These are phyloP conservation scores for Coffea eugenioides DNA, from an alignment of 257 asterid species.

Conservation along the genomic window DNA sequence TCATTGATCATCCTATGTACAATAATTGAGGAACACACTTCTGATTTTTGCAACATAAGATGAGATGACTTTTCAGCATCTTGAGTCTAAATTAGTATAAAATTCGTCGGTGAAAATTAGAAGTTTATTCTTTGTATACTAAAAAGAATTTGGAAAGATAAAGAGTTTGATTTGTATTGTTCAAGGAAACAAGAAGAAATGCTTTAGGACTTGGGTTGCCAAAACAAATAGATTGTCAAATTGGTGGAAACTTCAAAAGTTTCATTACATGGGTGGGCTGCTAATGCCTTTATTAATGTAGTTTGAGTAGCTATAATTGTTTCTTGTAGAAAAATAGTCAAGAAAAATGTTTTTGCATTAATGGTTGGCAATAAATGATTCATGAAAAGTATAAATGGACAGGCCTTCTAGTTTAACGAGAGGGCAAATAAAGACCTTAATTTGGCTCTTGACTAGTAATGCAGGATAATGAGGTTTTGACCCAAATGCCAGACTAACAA, in stretches of 20 bases:
- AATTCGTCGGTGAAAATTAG: not conserved
- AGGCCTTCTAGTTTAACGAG: too few species aligned
- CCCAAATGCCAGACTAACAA: not conserved
- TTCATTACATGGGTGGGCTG: not conserved
- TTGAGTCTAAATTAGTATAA: not conserved
- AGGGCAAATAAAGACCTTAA: not conserved
- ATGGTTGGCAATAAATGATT: not conserved
- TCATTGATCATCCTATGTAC: not conserved
- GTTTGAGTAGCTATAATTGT: not conserved
- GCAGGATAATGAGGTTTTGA: too few species aligned
- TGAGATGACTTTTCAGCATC: not conserved
- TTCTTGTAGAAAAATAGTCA: not conserved
- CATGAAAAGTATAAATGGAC: too few species aligned
- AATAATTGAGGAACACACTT: not conserved
- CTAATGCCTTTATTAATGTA: too few species aligned
- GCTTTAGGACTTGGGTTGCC: not conserved
- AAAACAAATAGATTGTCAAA: not conserved
- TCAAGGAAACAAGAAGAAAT: not conserved
- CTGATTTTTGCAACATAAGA: not conserved
- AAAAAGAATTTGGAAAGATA: not conserved
- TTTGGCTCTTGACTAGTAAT: not conserved
- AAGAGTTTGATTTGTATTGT: not conserved
- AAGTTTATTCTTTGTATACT: not conserved
- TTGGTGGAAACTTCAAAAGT: not conserved
- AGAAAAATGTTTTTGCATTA: not conserved